Evolutionary conservation across 2,329 filamentous ascomycete genomes (phyloP), one percentile per base, ranked within the genome.

Genomic region (Xylariaceae sp.): DNA sequence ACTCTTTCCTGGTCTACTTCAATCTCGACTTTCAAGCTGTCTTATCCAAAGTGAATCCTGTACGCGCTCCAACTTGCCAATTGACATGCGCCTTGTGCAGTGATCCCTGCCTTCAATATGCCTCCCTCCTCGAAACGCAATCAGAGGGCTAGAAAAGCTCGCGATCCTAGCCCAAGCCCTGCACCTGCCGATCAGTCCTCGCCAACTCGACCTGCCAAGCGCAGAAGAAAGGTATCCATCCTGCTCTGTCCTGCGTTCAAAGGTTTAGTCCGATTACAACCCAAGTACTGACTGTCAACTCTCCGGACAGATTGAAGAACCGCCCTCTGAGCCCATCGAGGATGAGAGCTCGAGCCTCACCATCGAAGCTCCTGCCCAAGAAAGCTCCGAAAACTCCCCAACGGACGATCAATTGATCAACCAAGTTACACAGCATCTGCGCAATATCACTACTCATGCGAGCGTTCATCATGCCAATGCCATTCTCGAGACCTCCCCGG

Each of bases 381-480:
- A 51, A 13, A 35, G 35, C 38, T 28, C 37, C 22, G 45, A 53
- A 58, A 33, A 42, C 39, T 53, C 66, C 44, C 67, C 65, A 45
- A 74, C 78, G 28, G 73, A 79, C 43, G 76, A 79, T 48, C 69
- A 74, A 48, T 59, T 79, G n/a, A 71, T 81, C 19, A 69, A 73
- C 18, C 74, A 74, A 44, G 71, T 81, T 46, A 70, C 73, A 11
- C 74, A 78, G 49, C 70, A 74, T 44, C 64, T 79, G 28, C 52
- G 63, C 32, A 53, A 51, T n/a, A 60, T 70, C 34, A 60, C 65
- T 2, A 77, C 82, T 1, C 75, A 83, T 51, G 81, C 78, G 31
- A 76, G 73, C 60, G 73, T 71, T 49, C 78, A 84, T 41, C 76
- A 84, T 52, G 68, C 79, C 41, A 85, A 86, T 59, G 66, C 73